phyloP scores from a whole-genome alignment of 768 basidiomycete species.

The Trametes cingulata region DNA sequence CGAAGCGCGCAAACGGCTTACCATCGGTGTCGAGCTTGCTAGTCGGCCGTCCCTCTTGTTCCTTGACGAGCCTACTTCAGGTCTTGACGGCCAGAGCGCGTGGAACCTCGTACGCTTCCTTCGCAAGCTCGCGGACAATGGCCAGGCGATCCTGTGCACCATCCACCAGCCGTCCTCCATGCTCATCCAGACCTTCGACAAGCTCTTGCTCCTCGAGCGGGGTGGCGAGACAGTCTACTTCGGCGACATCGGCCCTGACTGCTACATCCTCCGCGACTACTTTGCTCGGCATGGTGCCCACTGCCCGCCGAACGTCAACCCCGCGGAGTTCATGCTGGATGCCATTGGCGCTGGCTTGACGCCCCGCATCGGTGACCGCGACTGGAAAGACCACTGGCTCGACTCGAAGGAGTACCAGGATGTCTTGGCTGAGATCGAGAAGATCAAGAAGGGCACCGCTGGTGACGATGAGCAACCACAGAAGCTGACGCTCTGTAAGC shows the following conservation, averaged over 20 bases:
- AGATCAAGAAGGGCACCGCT: conserved; percentile 35
- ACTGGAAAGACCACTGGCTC: conserved; percentile 87
- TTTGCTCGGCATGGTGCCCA: conserved; percentile 72
- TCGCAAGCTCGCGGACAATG: conserved; percentile 78
- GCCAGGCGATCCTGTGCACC: conserved; percentile 88
- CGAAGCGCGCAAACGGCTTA: conserved; percentile 80
- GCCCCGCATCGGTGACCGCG: conserved; percentile 69
- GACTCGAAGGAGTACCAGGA: conserved; percentile 59
- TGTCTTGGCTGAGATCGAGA: conserved; percentile 43
- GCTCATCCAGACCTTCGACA: conserved; percentile 85
- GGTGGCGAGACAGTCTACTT: conserved; percentile 95
- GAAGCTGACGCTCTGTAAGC: conserved; percentile 26
- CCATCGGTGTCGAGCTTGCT: conserved; percentile 90
- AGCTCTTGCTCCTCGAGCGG: conserved; percentile 62
- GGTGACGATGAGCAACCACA: neutral
- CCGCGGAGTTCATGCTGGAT: conserved; percentile 73
- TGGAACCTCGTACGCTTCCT: conserved; percentile 84
- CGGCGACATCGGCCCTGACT: conserved; percentile 81
- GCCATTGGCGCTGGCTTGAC: conserved; percentile 86
- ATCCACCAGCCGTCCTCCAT: conserved; percentile 88
- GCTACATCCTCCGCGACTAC: conserved; percentile 67
- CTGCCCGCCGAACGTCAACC: conserved; percentile 79
- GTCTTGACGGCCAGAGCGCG: conserved; percentile 65
- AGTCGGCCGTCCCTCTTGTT: conserved; percentile 81
- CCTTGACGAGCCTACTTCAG: conserved; percentile 59